A percentile compares a stretch with the other conserved stretches of the same genome.
These are phyloP conservation scores for Stylonectria norvegica DNA, from an alignment of 2,329 filamentous ascomycete genomes.

Conservation along the genomic window DNA sequence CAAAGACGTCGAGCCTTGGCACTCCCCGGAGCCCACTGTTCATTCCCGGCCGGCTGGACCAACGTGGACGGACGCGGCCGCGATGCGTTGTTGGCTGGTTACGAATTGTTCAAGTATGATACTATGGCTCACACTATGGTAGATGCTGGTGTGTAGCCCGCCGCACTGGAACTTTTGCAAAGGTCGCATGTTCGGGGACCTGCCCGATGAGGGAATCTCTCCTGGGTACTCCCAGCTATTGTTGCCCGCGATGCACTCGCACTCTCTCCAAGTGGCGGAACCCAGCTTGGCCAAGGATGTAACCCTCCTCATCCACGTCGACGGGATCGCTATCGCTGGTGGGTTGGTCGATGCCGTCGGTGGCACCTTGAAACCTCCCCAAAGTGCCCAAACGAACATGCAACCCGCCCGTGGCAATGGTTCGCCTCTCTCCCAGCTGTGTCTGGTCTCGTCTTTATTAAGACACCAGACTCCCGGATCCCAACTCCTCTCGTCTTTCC, in stretches of 20 bases:
- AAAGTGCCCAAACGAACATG: too few species aligned
- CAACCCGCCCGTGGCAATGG: background rate
- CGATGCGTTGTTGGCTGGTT: slow-evolving; percentile 1
- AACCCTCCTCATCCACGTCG: background rate
- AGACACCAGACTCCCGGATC: background rate
- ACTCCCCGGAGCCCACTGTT: background rate
- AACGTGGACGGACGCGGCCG: background rate
- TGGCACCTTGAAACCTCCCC: too few species aligned
- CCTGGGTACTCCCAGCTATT: background rate
- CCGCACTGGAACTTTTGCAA: background rate
- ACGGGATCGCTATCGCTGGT: background rate
- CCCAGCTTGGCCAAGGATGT: too few species aligned
- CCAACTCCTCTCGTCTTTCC: background rate
- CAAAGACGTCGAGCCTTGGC: background rate
- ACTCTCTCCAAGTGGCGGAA: background rate
- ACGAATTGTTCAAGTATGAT: background rate
- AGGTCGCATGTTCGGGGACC: background rate
- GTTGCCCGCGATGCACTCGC: background rate
- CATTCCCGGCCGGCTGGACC: slow-evolving; percentile 11
- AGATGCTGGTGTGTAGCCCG: too few species aligned
- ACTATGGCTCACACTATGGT: background rate
- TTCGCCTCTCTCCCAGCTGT: background rate
- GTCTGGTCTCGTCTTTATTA: background rate
- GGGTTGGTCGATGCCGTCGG: too few species aligned
- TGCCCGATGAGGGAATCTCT: background rate